These are phyloP conservation scores for Pisolithus orientalis DNA, from an alignment of 768 basidiomycete species.

Conservation along the genomic window DNA sequence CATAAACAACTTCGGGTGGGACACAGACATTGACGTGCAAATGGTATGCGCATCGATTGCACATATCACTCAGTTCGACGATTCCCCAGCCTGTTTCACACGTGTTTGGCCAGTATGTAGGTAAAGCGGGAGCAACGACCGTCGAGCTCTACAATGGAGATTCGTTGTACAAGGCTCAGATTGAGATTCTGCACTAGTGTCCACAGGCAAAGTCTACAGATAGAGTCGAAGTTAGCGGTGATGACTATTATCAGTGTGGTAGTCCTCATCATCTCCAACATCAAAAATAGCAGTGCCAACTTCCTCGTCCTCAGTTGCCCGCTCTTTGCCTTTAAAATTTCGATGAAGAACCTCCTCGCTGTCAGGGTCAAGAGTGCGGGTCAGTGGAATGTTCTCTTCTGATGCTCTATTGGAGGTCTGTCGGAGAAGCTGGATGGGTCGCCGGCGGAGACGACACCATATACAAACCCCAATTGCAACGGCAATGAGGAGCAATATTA, in stretches of 20 bases:
- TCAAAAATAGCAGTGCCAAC: constrained; percentile 44
- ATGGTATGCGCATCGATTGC: too few species aligned
- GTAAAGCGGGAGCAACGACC: too few species aligned
- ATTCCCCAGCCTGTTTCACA: too few species aligned
- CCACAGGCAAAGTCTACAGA: background rate
- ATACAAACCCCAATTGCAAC: constrained; percentile 47
- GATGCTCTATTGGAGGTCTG: constrained; percentile 2
- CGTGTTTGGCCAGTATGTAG: too few species aligned
- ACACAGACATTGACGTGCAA: too few species aligned
- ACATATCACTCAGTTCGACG: too few species aligned
- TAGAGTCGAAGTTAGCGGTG: background rate
- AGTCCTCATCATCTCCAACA: constrained; percentile 49
- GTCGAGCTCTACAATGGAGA: too few species aligned
- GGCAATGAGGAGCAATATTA: constrained; percentile 71
- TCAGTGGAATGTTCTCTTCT: constrained; percentile 73
- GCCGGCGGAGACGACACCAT: constrained; percentile 55
- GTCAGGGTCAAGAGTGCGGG: constrained; percentile 26
- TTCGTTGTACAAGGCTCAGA: too few species aligned
- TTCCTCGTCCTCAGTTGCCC: constrained; percentile 26
- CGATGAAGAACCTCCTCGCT: constrained; percentile 33
- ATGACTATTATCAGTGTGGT: constrained; percentile 16
- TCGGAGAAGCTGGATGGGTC: constrained; percentile 20
- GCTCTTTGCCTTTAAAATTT: constrained; percentile 44
- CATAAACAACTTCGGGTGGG: too few species aligned
- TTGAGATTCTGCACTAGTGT: background rate